phyloP scores from a whole-genome alignment of 345 rosid genomes.

The Carallia brachiata region DNA sequence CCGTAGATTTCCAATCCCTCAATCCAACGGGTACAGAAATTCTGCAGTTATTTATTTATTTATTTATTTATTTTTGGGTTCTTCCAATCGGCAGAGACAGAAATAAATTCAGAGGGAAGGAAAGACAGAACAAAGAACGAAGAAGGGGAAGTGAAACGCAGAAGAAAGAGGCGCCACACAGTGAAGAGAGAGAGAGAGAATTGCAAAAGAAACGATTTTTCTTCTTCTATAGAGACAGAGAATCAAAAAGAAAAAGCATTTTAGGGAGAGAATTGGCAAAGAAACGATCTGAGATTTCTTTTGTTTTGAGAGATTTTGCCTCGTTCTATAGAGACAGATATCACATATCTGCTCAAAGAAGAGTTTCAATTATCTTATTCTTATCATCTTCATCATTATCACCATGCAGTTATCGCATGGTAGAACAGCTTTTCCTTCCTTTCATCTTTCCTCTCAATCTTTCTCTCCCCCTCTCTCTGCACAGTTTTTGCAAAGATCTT shows the following conservation, averaged over 20 bases:
- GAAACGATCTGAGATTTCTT: constrained; percentile 7
- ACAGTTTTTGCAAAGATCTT: neutral
- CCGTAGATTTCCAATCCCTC: neutral
- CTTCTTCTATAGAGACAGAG: too few relatives aligned
- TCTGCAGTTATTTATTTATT: neutral
- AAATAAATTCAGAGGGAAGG: neutral
- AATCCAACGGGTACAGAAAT: neutral
- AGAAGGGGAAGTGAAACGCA: neutral
- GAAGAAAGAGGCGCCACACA: neutral
- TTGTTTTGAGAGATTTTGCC: neutral
- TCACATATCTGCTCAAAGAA: neutral
- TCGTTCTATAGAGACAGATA: neutral
- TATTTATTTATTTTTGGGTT: too few relatives aligned
- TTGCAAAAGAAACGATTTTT: too few relatives aligned
- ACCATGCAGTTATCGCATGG: constrained; percentile 24
- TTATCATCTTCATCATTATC: neutral
- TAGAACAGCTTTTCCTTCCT: neutral
- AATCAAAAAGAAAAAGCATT: neutral
- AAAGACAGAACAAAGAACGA: neutral
- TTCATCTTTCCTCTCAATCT: neutral
- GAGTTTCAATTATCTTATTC: too few relatives aligned
- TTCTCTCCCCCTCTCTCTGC: neutral
- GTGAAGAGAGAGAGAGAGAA: neutral
- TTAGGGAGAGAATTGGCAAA: neutral
- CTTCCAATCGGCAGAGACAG: too few relatives aligned